Conservation (phyloP, 345 rosid genomes). For the Lepidium africanum region DNA sequence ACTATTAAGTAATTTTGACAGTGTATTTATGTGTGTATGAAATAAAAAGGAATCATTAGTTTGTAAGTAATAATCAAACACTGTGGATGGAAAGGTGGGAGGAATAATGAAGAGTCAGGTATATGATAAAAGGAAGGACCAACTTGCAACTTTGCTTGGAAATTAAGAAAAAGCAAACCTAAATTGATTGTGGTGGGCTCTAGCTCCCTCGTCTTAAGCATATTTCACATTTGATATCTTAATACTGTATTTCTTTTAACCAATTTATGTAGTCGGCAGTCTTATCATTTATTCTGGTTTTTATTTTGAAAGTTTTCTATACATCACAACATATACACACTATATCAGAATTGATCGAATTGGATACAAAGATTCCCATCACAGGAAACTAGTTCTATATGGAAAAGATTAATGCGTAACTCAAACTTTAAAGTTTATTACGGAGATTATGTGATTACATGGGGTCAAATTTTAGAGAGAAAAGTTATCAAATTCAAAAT, state of each 20-base stretch:
- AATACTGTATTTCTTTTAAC: background rate
- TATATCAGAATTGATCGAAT: background rate
- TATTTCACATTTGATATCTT: background rate
- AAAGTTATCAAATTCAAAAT: no score
- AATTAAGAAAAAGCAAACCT: slow-evolving; percentile 22
- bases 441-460: no score
- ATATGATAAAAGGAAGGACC: slow-evolving; percentile 22
- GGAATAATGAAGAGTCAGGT: slow-evolving; percentile 15
- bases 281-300: background rate
- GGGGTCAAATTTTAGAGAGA: no score
- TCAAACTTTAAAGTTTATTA: no score
- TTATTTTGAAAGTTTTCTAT: background rate
- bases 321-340: background rate
- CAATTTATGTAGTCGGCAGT: background rate
- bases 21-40: background rate
- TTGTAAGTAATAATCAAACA: slow-evolving; percentile 10
- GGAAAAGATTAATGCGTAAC: no score
- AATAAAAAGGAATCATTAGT: slow-evolving; percentile 1
- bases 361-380: background rate
- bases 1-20: no score
- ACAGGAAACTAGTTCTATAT: background rate
- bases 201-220: background rate
- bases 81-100: slow-evolving; percentile 20
- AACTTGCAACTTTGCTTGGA: slow-evolving; percentile 31
- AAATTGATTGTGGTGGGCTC: slow-evolving; percentile 25